Conservation (phyloP, 2,329 filamentous ascomycete genomes). For the Trichoderma sp. region DNA sequence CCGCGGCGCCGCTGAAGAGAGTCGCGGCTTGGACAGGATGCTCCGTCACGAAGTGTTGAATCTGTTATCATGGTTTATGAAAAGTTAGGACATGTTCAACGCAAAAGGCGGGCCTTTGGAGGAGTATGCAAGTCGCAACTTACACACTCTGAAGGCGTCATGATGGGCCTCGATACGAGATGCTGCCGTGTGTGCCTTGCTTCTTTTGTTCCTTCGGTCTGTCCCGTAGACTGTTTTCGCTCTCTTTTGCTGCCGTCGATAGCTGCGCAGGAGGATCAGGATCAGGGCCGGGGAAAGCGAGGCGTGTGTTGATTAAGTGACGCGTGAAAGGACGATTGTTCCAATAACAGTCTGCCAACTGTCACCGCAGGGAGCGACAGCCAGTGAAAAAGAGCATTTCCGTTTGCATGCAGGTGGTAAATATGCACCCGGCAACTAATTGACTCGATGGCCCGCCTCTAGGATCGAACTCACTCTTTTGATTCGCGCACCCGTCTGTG, state of each 20-base stretch:
- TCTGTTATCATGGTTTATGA: background rate
- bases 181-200: background rate
- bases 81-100: background rate
- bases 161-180: background rate
- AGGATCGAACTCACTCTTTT: background rate
- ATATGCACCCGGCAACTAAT: constrained; percentile 15
- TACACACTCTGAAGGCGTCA: constrained; percentile 16
- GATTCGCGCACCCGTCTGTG: constrained; percentile 14
- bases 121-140: background rate
- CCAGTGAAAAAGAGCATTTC: constrained; percentile 17
- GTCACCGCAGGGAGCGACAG: constrained; percentile 18
- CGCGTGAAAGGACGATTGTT: constrained; percentile 5
- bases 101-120: constrained; percentile 6
- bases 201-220: background rate
- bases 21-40: constrained; percentile 7
- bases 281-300: background rate
- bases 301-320: background rate
- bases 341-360: constrained; percentile 24
- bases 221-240: background rate
- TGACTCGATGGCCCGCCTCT: constrained; percentile 6
- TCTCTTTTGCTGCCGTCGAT: background rate
- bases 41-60: background rate
- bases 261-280: background rate
- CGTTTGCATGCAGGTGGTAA: constrained; percentile 21
- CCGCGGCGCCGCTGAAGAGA: background rate